Base-by-base conservation (phyloP, 805 yeast genomes). In the Kodamaea leandrae region DNA sequence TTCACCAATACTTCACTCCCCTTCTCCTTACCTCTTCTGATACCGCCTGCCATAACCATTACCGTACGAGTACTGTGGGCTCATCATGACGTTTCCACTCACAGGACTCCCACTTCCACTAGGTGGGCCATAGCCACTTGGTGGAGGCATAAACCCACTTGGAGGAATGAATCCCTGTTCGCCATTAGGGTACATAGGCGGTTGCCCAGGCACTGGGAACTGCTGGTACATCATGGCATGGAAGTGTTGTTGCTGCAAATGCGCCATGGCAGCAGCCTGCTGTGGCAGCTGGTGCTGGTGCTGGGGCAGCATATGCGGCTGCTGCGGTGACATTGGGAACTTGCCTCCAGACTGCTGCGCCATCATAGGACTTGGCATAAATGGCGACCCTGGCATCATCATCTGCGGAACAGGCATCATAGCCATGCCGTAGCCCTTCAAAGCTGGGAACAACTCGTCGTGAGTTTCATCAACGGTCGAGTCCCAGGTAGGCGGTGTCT, bases 401-500 rank as follows among this genome's bases (percentile, higher is more conserved):
- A 52, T 47, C 8, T 26, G 41, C 2, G 38, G 38, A 24, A 38
- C 28, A 4, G 41, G 36, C 7, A 27, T 29, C 42, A 39, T 39
- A 10, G 26, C 38, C 3, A 27, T 23, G 6, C 41, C 41, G 20
- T 35, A 21, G 3, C 30, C 30, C 14, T 26, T 26, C 27, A 38
- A 50, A 41, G 68, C 68, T 2, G 81, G 76, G 61, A 80, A 79
- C 28, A 76, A 57, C 13, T 66, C 61, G 41, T 69, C 74, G 60
- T 78, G 78, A 2, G 83, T 69, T 43, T 76, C 80, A 32, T 78
- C 84, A 17, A 74, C 60, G 2, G 80, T 78, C 36, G 74, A 64
- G 16, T 72, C 69, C 95, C 95, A 86, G 0, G 90, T 82, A 38
- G 95, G 95, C 7, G 86, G 82, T 0, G 91, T 82, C 29, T 71